Conservation (phyloP, 2,329 filamentous ascomycete genomes). For the Claviceps citrina region DNA sequence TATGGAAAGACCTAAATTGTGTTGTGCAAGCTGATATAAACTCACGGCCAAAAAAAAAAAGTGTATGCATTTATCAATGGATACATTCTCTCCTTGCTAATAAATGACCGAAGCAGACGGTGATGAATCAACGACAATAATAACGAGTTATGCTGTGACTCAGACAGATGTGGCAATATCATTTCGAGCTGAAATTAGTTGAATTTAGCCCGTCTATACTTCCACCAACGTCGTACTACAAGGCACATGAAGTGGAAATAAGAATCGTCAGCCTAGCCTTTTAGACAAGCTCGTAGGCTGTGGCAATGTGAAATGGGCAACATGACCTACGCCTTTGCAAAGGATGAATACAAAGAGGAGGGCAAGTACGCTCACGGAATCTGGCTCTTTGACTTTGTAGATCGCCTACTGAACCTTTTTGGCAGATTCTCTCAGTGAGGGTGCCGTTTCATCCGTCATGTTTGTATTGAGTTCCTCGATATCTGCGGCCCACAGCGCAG, state of each 20-base stretch:
- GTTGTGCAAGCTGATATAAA: background rate
- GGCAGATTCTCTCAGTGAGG: conserved; percentile 31
- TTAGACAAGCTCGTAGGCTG: background rate
- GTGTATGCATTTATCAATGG: background rate
- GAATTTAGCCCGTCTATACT: background rate
- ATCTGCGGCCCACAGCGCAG: conserved; percentile 87
- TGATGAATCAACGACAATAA: background rate
- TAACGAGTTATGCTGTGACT: background rate
- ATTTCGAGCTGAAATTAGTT: background rate
- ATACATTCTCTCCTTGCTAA: background rate
- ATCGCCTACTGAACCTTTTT: conserved; percentile 24
- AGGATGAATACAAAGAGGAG: background rate
- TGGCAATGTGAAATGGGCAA: background rate
- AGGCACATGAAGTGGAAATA: background rate
- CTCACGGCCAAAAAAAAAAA: background rate
- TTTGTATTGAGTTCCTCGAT: conserved; percentile 45
- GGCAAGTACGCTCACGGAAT: no score
- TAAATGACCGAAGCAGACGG: background rate
- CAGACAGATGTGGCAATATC: background rate
- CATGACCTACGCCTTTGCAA: background rate
- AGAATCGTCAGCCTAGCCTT: background rate
- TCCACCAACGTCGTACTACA: background rate
- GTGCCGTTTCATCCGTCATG: conserved; percentile 36
- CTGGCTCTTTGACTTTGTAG: no score
- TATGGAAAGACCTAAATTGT: background rate